Evolutionary conservation across 768 basidiomycete genomes (phyloP), one percentile per base, ranked within the genome.

Genomic region (Galerina sulciceps): DNA sequence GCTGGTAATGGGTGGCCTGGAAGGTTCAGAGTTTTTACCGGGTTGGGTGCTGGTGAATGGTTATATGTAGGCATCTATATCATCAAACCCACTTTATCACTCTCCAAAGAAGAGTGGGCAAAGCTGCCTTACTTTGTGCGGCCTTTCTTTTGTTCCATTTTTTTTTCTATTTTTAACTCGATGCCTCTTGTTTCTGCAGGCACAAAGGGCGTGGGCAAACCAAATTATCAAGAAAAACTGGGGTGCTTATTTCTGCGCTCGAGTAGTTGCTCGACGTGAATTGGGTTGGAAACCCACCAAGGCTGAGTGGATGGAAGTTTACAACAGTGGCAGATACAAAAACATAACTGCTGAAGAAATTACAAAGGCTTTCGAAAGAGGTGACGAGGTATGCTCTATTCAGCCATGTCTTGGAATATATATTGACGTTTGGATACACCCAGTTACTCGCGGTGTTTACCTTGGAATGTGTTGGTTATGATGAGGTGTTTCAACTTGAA

Each of bases 81-180:
- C 18, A 73, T 69, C 20, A 69, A 67, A 42, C 62, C 57, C 0
- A 71, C 71, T 72, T 76, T 80, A 45, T 82, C 81, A n/a, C 68
- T 58, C 2, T 78, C 76, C 10, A 61, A 66, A 65, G 50, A 51
- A 60, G 61, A 65, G 65, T 49, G 67, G 71, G 51, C 53, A 57
- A 15, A 47, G 48, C 49, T 61, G 58, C 10, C 65, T 42, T 63
- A 68, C 15, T 50, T 56, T 34, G 72, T 65, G 20, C 14, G 26
- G 13, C 31, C 1, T 18, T 22, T 37, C 20, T 17, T 6, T 34
- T 40, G 20, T 4, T 17, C n/a, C n/a, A n/a, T n/a, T 34, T 9
- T 31, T 8, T 1, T 17, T 13, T 8, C 13, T 6, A 2, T 37
- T 13, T 15, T 14, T n/a, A 3, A 11, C 22, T 6, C 4, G 9